Conservation (phyloP, 2,329 filamentous ascomycete genomes). For the Sphaerulina musiva region DNA sequence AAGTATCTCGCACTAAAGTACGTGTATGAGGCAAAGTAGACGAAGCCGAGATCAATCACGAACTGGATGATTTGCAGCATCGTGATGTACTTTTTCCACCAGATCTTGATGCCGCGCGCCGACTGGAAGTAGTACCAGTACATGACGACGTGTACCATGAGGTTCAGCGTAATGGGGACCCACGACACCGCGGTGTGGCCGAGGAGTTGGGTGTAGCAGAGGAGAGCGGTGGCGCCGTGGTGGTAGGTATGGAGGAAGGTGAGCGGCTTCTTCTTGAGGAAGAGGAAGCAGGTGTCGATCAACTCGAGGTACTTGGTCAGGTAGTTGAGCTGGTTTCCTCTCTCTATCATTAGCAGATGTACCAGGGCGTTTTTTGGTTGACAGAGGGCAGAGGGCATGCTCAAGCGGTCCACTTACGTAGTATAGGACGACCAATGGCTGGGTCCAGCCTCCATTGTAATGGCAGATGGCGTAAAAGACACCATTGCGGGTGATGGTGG, state of each 20-base stretch:
- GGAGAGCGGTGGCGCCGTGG: conserved; percentile 90
- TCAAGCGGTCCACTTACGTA: conserved; percentile 60
- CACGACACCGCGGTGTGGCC: conserved; percentile 90
- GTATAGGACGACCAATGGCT: conserved; percentile 87
- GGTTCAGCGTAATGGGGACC: conserved; percentile 88
- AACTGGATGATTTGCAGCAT: conserved; percentile 96
- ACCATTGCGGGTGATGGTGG: conserved; percentile 71
- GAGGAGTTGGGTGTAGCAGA: conserved; percentile 96
- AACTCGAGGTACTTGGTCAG: conserved; percentile 96
- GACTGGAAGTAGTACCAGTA: conserved; percentile 99
- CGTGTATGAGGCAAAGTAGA: conserved; percentile 98
- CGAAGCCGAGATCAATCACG: conserved; percentile 92
- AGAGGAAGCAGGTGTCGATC: conserved; percentile 90
- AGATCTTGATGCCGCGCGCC: conserved; percentile 87
- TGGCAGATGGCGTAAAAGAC: conserved; percentile 87
- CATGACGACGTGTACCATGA: conserved; percentile 95
- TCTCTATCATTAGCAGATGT: conserved; percentile 7
- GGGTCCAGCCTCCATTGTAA: conserved; percentile 79
- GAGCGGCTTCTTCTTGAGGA: conserved; percentile 98
- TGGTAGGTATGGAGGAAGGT: conserved; percentile 99
- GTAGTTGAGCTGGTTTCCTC: conserved; percentile 72
- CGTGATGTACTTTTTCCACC: conserved; percentile 99
- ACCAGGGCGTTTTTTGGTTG: background rate
- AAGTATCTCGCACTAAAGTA: conserved; percentile 95
- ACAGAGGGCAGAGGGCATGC: no score